These are phyloP conservation scores for Mycena crocata DNA, from an alignment of 768 basidiomycete genomes.

Conservation along the genomic window DNA sequence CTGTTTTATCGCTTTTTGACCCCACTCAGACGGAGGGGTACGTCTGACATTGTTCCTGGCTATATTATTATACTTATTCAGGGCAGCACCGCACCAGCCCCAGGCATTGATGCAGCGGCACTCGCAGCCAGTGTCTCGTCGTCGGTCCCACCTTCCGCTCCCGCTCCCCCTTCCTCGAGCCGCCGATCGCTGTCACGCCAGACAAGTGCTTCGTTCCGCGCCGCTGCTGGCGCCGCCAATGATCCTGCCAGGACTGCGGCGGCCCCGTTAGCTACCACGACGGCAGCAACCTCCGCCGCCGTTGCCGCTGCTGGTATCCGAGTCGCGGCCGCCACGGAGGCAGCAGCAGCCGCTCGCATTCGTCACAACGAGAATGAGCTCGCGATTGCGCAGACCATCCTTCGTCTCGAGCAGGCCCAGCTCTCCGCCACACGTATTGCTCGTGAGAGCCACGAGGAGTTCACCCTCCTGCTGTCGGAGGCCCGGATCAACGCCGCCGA, in stretches of 20 bases:
- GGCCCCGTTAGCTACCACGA: not conserved
- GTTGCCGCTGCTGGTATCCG: not conserved
- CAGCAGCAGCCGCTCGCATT: not conserved
- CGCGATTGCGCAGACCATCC: not conserved
- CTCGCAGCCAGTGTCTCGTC: not conserved
- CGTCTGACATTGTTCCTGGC: not conserved
- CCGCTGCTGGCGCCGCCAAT: conserved; percentile 2
- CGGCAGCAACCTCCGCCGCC: not conserved
- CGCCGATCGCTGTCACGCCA: conserved; percentile 3
- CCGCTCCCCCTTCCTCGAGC: not conserved
- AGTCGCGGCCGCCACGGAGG: not conserved
- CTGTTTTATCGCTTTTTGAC: not conserved
- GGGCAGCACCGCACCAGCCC: not conserved
- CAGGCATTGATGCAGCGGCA: not conserved
- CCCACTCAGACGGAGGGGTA: not conserved
- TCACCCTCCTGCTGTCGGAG: not conserved
- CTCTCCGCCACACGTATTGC: not conserved
- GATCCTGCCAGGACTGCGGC: not conserved
- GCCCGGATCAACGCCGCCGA: not conserved
- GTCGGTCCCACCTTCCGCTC: not conserved
- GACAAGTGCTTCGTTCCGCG: conserved; percentile 3
- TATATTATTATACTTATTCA: not conserved
- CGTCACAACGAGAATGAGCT: conserved; percentile 5
- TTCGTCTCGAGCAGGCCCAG: not conserved
- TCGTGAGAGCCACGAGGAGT: conserved; percentile 7